A percentile compares a stretch with the other conserved stretches of the same genome.
phyloP scores from a whole-genome alignment of 306 rosid species.

The Castanospermum australe region DNA sequence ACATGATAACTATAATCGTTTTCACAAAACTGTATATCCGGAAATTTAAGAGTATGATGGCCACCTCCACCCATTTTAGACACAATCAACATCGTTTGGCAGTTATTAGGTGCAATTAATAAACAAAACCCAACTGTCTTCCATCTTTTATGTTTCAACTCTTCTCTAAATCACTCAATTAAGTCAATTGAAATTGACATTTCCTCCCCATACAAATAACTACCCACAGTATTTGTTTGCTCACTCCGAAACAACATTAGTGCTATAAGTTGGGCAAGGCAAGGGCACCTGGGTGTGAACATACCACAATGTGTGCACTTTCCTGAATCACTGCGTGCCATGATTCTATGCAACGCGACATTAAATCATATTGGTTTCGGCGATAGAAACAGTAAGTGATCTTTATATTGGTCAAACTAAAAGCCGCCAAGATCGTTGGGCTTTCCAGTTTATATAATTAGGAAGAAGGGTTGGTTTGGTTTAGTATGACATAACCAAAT shows the following conservation, averaged over 20 bases:
- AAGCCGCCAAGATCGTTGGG: neutral
- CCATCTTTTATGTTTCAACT: neutral
- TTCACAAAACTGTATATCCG: too few species aligned
- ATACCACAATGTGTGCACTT: constrained; percentile 41
- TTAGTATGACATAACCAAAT: neutral
- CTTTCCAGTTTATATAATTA: constrained; percentile 11
- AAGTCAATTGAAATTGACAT: neutral
- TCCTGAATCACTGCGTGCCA: constrained; percentile 40
- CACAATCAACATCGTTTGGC: neutral
- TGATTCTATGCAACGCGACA: neutral
- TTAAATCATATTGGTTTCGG: neutral
- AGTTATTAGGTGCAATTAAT: neutral
- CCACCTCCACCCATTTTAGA: too few species aligned
- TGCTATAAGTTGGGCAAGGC: neutral
- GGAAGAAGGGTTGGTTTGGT: neutral
- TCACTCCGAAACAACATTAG: neutral
- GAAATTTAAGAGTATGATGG: too few species aligned
- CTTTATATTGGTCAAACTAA: constrained; percentile 27
- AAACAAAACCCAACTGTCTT: neutral
- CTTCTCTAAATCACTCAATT: neutral
- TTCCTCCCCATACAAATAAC: neutral
- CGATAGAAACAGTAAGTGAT: constrained; percentile 18
- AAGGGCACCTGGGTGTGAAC: neutral
- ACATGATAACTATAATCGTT: too few species aligned
- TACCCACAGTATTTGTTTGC: neutral